Conservation (phyloP, 305 asterid species). For the Striga hermonthica region DNA sequence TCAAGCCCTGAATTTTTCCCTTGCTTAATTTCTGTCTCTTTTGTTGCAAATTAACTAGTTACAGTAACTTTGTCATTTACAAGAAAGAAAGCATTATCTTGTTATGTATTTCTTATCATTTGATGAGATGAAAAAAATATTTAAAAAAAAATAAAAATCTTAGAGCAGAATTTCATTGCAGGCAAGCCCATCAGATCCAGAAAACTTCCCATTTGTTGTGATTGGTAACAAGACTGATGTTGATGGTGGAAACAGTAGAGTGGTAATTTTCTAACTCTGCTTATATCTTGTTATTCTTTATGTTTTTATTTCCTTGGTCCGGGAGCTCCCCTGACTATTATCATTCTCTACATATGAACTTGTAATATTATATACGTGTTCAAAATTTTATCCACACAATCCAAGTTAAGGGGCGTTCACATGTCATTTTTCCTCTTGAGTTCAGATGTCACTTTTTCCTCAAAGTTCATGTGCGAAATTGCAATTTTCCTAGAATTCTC, state of each 20-base stretch:
- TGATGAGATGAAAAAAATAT: background rate
- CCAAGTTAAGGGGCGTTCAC: too few relatives aligned
- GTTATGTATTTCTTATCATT: background rate
- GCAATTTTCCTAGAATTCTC: too few relatives aligned
- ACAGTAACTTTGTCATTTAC: slow-evolving; percentile 12
- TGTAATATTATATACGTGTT: background rate
- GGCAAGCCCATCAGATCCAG: slow-evolving; percentile 99
- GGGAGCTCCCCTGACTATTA: background rate
- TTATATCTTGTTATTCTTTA: background rate
- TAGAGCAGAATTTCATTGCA: slow-evolving; percentile 36
- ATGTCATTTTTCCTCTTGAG: too few relatives aligned
- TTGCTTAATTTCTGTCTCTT: background rate
- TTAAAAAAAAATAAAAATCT: slow-evolving; percentile 23
- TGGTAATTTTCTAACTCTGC: slow-evolving; percentile 43
- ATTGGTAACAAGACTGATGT: slow-evolving; percentile 94
- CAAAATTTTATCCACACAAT: too few relatives aligned
- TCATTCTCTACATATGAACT: background rate
- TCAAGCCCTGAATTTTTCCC: slow-evolving; percentile 2
- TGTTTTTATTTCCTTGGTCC: background rate
- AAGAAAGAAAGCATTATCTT: background rate
- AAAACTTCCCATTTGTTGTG: slow-evolving; percentile 95
- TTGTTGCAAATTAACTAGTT: background rate
- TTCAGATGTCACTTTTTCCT: too few relatives aligned
- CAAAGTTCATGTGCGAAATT: too few relatives aligned
- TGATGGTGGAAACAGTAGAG: slow-evolving; percentile 96